Evolutionary conservation across 1,284 basidiomycete genomes (phyloP).

Genomic region (Exobasidium cylindrosporum): DNA sequence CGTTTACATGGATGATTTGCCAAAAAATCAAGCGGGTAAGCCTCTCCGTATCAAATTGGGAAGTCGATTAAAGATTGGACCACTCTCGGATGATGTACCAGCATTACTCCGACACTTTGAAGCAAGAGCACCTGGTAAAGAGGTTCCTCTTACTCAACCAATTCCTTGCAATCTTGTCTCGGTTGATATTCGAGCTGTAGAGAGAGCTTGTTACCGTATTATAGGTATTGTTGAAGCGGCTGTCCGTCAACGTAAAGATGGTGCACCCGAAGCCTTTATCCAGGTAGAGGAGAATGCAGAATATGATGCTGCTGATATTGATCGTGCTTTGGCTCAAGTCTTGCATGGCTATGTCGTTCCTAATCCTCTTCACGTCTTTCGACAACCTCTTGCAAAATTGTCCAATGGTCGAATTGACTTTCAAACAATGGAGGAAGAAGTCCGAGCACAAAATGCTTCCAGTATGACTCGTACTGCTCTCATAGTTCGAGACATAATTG

Average conservation of each 20-base stretch:
- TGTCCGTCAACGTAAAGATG: conserved; percentile 51
- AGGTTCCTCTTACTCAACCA: conserved; percentile 50
- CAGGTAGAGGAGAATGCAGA: conserved; percentile 54
- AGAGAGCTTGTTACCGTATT: conserved; percentile 55
- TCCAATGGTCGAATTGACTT: conserved; percentile 51
- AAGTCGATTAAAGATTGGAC: conserved; percentile 51
- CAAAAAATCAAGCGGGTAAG: conserved; percentile 55
- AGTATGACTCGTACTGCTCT: conserved; percentile 52
- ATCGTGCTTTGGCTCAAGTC: conserved; percentile 52
- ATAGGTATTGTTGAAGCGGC: conserved; percentile 54
- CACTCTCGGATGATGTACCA: conserved; percentile 52
- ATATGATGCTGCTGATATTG: conserved; percentile 54
- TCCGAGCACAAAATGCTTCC: conserved; percentile 52
- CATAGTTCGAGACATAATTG: conserved; percentile 53
- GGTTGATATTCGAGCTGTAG: conserved; percentile 52
- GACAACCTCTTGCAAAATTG: conserved; percentile 51
- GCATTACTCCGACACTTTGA: conserved; percentile 54
- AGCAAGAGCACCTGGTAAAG: conserved; percentile 51
- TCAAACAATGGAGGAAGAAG: conserved; percentile 54
- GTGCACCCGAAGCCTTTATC: conserved; percentile 53
- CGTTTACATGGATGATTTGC: conserved; percentile 55
- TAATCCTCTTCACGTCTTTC: conserved; percentile 55
- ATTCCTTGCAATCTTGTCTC: conserved; percentile 53
- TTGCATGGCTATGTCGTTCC: conserved; percentile 55
- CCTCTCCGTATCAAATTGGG: conserved; percentile 55